Evolutionary conservation across 176 grass and related monocot genomes (phyloP).

Genomic region (Cenchrus americanus): DNA sequence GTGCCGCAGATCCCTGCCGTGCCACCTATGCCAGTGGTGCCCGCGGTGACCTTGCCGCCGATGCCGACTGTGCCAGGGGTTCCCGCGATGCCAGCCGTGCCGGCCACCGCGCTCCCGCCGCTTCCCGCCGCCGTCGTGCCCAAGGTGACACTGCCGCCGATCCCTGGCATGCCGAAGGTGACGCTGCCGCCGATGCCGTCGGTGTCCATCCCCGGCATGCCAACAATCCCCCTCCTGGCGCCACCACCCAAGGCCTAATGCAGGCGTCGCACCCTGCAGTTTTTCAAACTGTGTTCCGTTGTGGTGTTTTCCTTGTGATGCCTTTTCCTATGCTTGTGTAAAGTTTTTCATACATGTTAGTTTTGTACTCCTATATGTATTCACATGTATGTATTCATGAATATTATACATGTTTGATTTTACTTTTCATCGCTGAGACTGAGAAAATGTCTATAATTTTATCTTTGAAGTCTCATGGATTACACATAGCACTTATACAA

Average conservation of each 20-base stretch:
- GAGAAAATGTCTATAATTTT: neutral
- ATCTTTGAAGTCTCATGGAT: neutral
- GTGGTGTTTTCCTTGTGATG: neutral
- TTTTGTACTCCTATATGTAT: neutral
- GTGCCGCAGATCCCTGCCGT: slow-evolving; percentile 10
- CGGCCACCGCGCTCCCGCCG: neutral
- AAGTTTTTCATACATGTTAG: neutral
- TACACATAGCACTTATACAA: neutral
- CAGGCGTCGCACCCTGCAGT: neutral
- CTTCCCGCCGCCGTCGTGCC: slow-evolving; percentile 18
- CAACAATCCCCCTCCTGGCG: slow-evolving; percentile 31
- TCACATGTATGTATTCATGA: too few species aligned
- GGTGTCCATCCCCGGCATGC: slow-evolving; percentile 22
- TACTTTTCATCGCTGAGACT: neutral
- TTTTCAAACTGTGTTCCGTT: neutral
- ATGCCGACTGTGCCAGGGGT: neutral
- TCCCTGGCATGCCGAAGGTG: slow-evolving; percentile 33
- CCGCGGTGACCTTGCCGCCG: neutral
- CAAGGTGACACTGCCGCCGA: slow-evolving; percentile 43
- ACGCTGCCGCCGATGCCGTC: slow-evolving; percentile 31
- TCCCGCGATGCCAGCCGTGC: neutral
- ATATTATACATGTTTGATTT: neutral
- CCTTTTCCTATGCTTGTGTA: neutral
- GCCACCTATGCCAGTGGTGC: neutral
- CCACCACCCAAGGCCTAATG: slow-evolving; percentile 40